Evolutionary conservation across 1,284 basidiomycete species (phyloP).

Genomic region (Irpex sp.): DNA sequence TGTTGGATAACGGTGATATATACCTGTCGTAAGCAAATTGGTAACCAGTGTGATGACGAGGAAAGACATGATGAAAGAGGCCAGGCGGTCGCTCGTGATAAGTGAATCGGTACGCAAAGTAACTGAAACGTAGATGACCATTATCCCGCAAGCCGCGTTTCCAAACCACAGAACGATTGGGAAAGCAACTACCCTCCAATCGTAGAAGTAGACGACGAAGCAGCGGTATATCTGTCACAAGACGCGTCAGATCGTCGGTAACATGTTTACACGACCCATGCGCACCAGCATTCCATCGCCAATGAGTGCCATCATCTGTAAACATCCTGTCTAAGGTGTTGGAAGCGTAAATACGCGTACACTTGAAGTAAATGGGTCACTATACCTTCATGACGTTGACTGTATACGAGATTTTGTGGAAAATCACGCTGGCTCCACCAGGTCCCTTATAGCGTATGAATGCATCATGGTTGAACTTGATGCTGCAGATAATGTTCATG

Average conservation of each 20-base stretch:
- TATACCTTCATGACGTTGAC: slow-evolving; percentile 7
- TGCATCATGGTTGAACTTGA: slow-evolving; percentile 6
- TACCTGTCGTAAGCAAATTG: slow-evolving; percentile 7
- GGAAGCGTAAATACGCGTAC: too few species aligned
- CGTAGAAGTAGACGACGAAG: slow-evolving; percentile 1
- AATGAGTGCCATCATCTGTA: slow-evolving; percentile 1
- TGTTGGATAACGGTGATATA: not conserved
- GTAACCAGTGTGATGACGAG: slow-evolving; percentile 1
- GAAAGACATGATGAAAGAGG: slow-evolving; percentile 2
- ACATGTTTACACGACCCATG: not conserved
- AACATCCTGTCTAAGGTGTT: not conserved
- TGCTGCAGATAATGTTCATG: slow-evolving; percentile 2
- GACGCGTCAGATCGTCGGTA: not conserved
- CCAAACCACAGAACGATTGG: slow-evolving; percentile 1
- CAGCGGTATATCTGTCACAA: slow-evolving; percentile 4
- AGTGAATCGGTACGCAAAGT: not conserved
- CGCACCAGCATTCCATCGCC: slow-evolving; percentile 9
- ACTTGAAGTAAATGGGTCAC: not conserved
- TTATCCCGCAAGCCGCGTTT: not conserved
- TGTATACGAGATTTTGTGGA: slow-evolving; percentile 4
- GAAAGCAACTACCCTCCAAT: not conserved
- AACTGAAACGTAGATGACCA: not conserved
- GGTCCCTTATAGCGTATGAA: slow-evolving; percentile 6
- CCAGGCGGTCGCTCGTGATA: not conserved
- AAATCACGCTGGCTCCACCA: slow-evolving; percentile 1